A percentile compares a stretch with the other conserved stretches of the same genome.
These are phyloP conservation scores for Apiospora pterosperma DNA, from an alignment of 2,329 filamentous ascomycete genomes.

Conservation along the genomic window DNA sequence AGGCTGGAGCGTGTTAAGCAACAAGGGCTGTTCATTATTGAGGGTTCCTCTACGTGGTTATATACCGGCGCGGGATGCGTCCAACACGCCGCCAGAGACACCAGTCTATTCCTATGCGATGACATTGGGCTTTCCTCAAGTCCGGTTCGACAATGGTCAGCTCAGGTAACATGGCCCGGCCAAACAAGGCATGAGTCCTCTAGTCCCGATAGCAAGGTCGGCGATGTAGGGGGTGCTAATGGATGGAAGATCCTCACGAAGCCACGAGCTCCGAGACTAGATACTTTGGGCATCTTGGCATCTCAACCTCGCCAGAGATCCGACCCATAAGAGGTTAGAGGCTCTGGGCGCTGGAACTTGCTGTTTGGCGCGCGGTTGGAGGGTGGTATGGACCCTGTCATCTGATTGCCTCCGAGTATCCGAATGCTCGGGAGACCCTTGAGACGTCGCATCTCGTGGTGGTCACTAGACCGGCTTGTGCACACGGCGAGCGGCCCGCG, in stretches of 20 bases:
- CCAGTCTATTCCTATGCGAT: background rate
- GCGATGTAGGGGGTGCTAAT: conserved; percentile 1
- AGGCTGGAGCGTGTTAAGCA: background rate
- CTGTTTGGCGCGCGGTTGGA: background rate
- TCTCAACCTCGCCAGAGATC: background rate
- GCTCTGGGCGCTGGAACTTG: background rate
- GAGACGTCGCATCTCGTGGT: background rate
- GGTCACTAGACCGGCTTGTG: background rate
- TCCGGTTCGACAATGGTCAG: no score
- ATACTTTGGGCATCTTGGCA: conserved; percentile 1
- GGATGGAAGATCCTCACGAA: conserved; percentile 1
- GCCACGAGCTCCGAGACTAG: background rate
- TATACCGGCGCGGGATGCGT: background rate
- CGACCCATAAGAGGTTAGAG: background rate
- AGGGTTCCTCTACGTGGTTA: background rate
- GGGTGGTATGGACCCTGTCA: background rate
- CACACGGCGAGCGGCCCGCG: background rate
- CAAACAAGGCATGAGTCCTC: background rate
- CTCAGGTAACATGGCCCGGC: no score
- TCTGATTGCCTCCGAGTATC: no score
- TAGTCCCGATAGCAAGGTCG: background rate
- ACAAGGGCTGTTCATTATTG: background rate
- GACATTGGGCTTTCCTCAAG: no score
- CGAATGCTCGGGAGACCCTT: background rate
- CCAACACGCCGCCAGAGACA: background rate